Evolutionary conservation across 108 stramenopile genomes (phyloP), one percentile per base, ranked within the genome.

Genomic region (Parietichytrium sp.): DNA sequence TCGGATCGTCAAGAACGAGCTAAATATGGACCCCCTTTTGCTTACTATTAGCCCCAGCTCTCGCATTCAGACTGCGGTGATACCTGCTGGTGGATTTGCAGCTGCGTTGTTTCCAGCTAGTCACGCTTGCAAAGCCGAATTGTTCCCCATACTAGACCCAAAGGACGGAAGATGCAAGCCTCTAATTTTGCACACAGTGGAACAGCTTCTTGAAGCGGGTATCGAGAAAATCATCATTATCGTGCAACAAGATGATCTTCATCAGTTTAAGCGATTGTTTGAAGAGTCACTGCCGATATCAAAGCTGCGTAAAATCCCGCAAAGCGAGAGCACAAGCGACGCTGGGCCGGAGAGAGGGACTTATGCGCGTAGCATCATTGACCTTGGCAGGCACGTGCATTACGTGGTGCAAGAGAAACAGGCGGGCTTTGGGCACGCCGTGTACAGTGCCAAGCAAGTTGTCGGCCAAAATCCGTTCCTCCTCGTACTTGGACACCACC

Each of bases 351-450:
- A 45, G 15, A n/a, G n/a, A n/a, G 42, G n/a, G 20, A 12, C 15
- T 7, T 72, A 72, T 27, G 61, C 61, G 33, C 61, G 61, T 12
- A 33, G 61, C 6, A n/a, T 72, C 10, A 72, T 72, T 27, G 61
- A 72, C 61, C 53, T 82, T 27, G 82, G 82, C 49, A 29, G 47
- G 0, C 61, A 82, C 42, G 82, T 82, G 15, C 26, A 49, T 0
- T 48, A 78, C 20, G 72, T 78, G 2, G 25, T 50, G 4, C 82
- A 82, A 26, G 48, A 77, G 25, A 13, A 4, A 8, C 82, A 82
- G 33, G 52, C 72, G n/a, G 82, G 82, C 20, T 48, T 82, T 36
- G 82, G 61, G 30, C 82, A 82, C 72, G 82, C 82, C 0, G 48
- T 82, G 6, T 31, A 47, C 36, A 36, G 48, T 26, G 55, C 72